Conservation (phyloP, 176 grass and related monocot genomes). For the Tillandsia fasciculata region DNA sequence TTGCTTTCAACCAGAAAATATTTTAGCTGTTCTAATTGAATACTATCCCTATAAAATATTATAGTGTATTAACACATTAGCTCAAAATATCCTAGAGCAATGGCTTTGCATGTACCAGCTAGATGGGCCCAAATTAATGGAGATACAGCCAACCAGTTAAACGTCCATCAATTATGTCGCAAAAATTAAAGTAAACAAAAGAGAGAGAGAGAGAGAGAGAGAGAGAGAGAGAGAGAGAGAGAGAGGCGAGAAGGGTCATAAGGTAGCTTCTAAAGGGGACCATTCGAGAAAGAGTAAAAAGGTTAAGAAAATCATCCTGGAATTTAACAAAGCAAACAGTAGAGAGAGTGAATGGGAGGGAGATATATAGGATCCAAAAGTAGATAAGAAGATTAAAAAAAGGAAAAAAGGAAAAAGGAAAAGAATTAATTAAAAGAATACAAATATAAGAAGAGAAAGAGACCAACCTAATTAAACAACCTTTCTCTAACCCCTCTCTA, state of each 20-base stretch:
- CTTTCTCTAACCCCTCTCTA: neutral
- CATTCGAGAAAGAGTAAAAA: conserved; percentile 1
- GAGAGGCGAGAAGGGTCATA: neutral
- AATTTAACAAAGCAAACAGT: neutral
- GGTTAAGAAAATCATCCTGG: conserved; percentile 19
- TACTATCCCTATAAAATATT: no score
- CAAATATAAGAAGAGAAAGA: neutral
- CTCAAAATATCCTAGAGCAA: no score
- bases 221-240: no score
- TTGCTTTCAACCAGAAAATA: no score
- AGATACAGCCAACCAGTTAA: neutral
- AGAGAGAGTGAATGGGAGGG: neutral
- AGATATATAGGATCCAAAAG: neutral
- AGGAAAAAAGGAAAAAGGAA: neutral
- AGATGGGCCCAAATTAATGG: no score
- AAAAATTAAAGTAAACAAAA: neutral
- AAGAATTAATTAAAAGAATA: no score
- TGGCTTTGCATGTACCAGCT: no score
- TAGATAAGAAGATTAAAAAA: neutral
- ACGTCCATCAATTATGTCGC: neutral
- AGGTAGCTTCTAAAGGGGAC: conserved; percentile 9
- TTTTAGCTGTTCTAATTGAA: no score
- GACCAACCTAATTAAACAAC: neutral
- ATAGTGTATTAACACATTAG: no score
- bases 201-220: conserved; percentile 3